Evolutionary conservation across 768 basidiomycete genomes (phyloP).

Genomic region (Lenzites betulinus): DNA sequence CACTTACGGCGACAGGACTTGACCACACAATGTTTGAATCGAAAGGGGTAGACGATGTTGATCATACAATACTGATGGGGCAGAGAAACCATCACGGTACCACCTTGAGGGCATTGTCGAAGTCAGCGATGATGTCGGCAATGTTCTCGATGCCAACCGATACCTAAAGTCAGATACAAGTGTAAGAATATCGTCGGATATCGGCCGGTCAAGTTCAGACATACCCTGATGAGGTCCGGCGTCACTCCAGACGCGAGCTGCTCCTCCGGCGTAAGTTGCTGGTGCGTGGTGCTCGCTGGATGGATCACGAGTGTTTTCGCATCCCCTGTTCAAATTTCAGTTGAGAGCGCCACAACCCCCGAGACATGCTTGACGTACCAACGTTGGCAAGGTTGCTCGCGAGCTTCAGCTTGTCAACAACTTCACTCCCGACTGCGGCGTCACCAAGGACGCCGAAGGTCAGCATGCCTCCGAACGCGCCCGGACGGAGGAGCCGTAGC

Average conservation of each 20-base stretch:
- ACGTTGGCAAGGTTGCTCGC: constrained; percentile 77
- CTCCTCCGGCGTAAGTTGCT: constrained; percentile 64
- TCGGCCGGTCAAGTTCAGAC: fast-evolving
- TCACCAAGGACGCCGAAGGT: constrained; percentile 77
- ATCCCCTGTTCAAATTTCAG: constrained; percentile 49
- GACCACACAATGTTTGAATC: no score
- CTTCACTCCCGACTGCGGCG: constrained; percentile 48
- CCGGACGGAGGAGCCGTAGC: constrained; percentile 51
- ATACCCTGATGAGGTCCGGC: constrained; percentile 71
- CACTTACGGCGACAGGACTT: no score
- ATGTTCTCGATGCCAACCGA: constrained; percentile 46
- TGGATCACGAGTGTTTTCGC: constrained; percentile 84
- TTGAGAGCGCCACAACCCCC: no score
- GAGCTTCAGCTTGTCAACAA: constrained; percentile 72
- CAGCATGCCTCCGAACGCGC: constrained; percentile 70
- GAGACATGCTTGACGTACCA: constrained; percentile 51
- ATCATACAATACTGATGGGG: no score
- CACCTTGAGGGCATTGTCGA: constrained; percentile 39
- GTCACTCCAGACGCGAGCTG: constrained; percentile 66
- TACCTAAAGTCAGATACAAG: constrained; percentile 35
- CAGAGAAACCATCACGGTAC: no score
- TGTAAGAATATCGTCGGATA: no score
- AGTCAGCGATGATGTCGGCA: constrained; percentile 47
- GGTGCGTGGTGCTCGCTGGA: constrained; percentile 77
- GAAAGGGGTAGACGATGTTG: no score